A percentile compares a stretch with the other conserved stretches of the same genome.
These are phyloP conservation scores for Plicaturopsis crispa DNA, from an alignment of 768 basidiomycete genomes.

Conservation along the genomic window DNA sequence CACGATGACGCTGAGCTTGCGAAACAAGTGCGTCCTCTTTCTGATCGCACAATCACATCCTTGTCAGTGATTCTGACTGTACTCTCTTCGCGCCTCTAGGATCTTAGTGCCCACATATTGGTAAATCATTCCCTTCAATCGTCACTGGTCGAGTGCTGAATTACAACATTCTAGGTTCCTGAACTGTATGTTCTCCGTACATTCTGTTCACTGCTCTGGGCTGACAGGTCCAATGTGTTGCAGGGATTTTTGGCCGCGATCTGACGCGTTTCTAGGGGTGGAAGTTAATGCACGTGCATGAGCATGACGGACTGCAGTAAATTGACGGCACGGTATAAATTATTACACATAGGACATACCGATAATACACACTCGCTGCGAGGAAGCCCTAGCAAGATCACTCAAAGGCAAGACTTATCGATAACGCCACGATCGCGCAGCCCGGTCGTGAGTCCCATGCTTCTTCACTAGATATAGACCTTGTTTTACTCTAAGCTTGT, in stretches of 20 bases:
- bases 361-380: no score
- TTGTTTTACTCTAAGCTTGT: no score
- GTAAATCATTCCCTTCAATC: slow-evolving; percentile 25
- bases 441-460: no score
- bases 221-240: slow-evolving; percentile 5
- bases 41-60: slow-evolving; percentile 1
- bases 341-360: no score
- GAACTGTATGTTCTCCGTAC: slow-evolving; percentile 41
- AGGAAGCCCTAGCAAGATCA: no score
- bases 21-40: slow-evolving; percentile 51
- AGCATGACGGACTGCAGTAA: no score
- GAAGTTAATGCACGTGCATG: slow-evolving; percentile 1
- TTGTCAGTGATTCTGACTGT: slow-evolving; percentile 7
- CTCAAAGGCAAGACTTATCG: no score
- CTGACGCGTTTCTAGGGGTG: slow-evolving; percentile 52
- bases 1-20: slow-evolving; percentile 62
- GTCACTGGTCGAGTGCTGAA: slow-evolving; percentile 3
- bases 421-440: no score
- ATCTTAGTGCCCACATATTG: slow-evolving; percentile 65
- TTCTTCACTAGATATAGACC: no score
- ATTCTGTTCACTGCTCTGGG: slow-evolving; percentile 10
- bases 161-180: slow-evolving; percentile 42
- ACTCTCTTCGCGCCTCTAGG: slow-evolving; percentile 23
- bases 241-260: slow-evolving; percentile 74
- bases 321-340: no score